Evolutionary conservation across 2,329 filamentous ascomycete species (phyloP), one percentile per base, ranked within the genome.

Genomic region (Monosporascus sp.): DNA sequence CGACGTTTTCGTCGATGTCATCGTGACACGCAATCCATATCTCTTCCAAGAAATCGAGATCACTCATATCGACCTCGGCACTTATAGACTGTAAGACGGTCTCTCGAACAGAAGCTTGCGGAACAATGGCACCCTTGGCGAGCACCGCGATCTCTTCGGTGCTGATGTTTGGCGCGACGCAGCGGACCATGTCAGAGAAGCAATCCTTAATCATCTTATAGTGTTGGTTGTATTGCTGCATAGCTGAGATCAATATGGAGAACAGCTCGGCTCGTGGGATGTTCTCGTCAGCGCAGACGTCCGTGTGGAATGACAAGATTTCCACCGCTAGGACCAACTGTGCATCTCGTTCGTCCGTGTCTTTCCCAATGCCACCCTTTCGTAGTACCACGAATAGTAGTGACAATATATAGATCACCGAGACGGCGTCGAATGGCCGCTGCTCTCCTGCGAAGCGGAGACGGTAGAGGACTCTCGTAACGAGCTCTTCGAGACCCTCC

Each of bases 191-290:
- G 68, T 97, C 91, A 51, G 88, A 81, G 58, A 99, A 83, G 64
- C 91, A 96, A 71, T 99, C 94, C 69, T 93, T 96, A 72, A 97
- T 85, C 54, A 92, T 77, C 72, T 96, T 96, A 76, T 97, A 97
- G 71, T 99, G 94, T 66, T 96, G 91, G 45, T 85, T 87, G 69
- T 96, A 96, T 56, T 75, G 82, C 67, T 95, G 90, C 89, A 99
- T 95, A 1, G 91, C 87, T 45, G 77, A 78, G 53, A 96, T 86
- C 38, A 99, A 76, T 3, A 82, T 78, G 2, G 82, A 76, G 4
- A 97, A 71, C 38, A 96, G 78, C 54, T 91, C 83, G 50, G 82
- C 79, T 8, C 94, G 85, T 31, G 93, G 91, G 26, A 97, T 80
- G 34, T 85, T 82, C 50, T 82, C 77, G 62, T 96, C 88, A 31